These are phyloP conservation scores for Protomyces lactucae-debilis DNA, from an alignment of 1,139 yeast genomes.

Conservation along the genomic window DNA sequence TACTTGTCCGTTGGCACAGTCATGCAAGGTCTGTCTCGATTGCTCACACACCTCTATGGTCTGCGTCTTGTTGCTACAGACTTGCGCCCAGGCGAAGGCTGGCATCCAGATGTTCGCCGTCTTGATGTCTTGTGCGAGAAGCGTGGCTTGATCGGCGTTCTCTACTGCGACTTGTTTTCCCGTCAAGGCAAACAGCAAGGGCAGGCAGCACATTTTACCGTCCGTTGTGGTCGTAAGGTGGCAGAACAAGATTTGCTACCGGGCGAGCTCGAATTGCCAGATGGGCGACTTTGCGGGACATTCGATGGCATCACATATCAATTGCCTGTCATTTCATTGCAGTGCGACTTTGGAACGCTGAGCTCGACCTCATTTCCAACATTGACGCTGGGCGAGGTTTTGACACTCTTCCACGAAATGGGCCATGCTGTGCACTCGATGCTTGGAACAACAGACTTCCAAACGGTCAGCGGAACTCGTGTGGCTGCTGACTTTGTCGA, in stretches of 20 bases:
- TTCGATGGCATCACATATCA: constrained; percentile 53
- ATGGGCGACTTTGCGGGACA: constrained; percentile 26
- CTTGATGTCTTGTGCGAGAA: constrained; percentile 61
- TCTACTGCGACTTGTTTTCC: constrained; percentile 64
- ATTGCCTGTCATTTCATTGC: constrained; percentile 81
- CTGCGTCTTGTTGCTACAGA: constrained; percentile 65
- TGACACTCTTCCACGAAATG: constrained; percentile 95
- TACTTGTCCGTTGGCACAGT: constrained; percentile 85
- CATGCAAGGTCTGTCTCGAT: constrained; percentile 69
- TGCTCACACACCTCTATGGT: constrained; percentile 70
- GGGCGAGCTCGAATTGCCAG: constrained; percentile 29
- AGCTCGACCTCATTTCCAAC: constrained; percentile 41
- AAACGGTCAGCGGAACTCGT: constrained; percentile 90
- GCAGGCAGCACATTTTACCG: constrained; percentile 92
- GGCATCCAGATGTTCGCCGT: constrained; percentile 86
- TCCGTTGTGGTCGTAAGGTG: constrained; percentile 83
- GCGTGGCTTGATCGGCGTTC: constrained; percentile 57
- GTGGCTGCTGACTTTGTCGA: constrained; percentile 97
- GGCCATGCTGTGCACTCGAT: constrained; percentile 95
- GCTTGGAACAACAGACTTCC: constrained; percentile 85
- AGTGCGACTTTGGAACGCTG: constrained; percentile 65
- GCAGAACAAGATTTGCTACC: constrained; percentile 38
- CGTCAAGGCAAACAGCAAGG: constrained; percentile 52
- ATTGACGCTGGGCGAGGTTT: constrained; percentile 71
- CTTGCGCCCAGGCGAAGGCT: constrained; percentile 69